Base-by-base conservation (phyloP, 192 early-diverging fungal species). In the Entomortierella chlamydospora region DNA sequence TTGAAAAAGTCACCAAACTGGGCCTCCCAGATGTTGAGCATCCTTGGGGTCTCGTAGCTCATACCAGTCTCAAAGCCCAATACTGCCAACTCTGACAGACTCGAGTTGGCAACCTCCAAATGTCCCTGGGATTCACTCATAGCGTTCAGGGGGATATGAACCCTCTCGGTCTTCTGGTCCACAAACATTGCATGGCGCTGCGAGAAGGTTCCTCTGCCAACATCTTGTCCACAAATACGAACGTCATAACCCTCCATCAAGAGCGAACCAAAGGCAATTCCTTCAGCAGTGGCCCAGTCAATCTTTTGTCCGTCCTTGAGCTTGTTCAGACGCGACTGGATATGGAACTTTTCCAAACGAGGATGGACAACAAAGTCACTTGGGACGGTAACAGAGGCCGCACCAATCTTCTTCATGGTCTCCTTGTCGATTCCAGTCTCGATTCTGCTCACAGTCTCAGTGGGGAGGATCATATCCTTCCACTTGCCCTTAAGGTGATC, bases 1-100 rank as follows among this genome's bases (percentile, higher is more conserved):
- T 98, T 98, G 89, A 95, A 95, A 76, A 99, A 99, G 82, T 99
- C 97, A 60, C 97, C 97, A 82, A 98, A 99, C 84, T 99, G 97
- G 1, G 96, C 96, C 74, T 98, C 97, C 97, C 97, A 99, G 49
- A 99, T 94, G 50, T 90, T 90, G n/a, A 99, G 83, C 9, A 88
- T 82, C 49, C 93, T 88, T 18, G 97, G 97, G 26, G 89, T 92
- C 76, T 96, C 96, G 79, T 91, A 92, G 5, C 95, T 96, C 73
- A 96, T 92, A 56, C 97, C 97, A 70, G 95, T 94, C 80, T 99
- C 97, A 73, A 97, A 99, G 3, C 93, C 97, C 29, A 99, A 85
- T 11, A 99, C 97, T 9, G 97, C 97, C 55, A 97, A 90, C 85
- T 99, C 97, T 58, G 93, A 95, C 54, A 99, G 83, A 34, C 90